Evolutionary conservation across 75 land plant genomes (phyloP), one percentile per base, ranked within the genome.

Genomic region (Sequoiadendron giganteum): DNA sequence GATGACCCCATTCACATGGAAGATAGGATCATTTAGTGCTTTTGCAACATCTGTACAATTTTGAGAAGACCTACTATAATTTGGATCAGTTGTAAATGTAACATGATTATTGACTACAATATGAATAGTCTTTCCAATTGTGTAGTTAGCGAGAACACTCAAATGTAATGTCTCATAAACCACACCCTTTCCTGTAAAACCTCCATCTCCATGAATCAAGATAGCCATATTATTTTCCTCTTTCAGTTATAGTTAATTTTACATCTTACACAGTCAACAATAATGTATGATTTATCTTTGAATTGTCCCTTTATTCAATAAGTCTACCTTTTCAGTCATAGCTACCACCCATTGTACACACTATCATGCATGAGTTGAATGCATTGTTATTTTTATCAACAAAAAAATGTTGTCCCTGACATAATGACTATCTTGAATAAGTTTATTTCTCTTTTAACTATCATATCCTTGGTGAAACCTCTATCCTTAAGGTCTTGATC

Each of bases 31-130:
- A 93, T 92, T 87, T 86, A 97, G 86, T 25, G 99, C 98, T 87
- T 97, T 97, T 83, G 99, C 99, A 82, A 97, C 99, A 93, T 97
- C 98, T 43, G 99, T 97, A 80, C 99, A 97, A 86, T 97, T 95
- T 88, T 96, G 96, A 1, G 98, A 96, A 52, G 99, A 97, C 88
- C 99, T 91, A 30, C 99, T 96, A 58, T 93, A 81, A 56, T 83
- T 93, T 86, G 99, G 99, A 88, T 97, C 99, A 86, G 98, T 96
- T 47, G 99, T 97, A 87, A 97, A 97, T 0, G 98, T 98, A 85
- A 97, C 99, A 89, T 97, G 99, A 79, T 97, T 97, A 91, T 97
- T 97, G 68, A 97, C 98, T 16, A 97, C 97, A 85, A 97, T 93
- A 85, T 97, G 99, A 39, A 97, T 94, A 3, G 98, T 97, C 79